Conservation (phyloP, 2,329 filamentous ascomycete genomes). For the Zymoseptoria tritici region DNA sequence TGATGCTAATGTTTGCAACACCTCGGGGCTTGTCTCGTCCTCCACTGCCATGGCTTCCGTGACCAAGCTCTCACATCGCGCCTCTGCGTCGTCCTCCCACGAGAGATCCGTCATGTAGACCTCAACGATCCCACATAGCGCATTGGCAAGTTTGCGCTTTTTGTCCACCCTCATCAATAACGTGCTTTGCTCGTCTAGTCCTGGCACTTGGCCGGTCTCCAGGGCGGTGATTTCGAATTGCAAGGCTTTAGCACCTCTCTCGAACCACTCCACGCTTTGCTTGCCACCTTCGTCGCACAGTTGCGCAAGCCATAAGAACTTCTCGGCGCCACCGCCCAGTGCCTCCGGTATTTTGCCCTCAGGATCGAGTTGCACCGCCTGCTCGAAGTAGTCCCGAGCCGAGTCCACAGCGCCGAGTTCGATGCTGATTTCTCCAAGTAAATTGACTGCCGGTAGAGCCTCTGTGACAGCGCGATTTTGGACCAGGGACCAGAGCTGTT, state of each 20-base stretch:
- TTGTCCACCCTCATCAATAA: conserved; percentile 55
- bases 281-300: conserved; percentile 59
- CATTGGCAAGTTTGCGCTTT: conserved; percentile 74
- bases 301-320: conserved; percentile 92
- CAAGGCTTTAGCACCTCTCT: conserved; percentile 63
- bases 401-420: conserved; percentile 74
- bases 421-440: conserved; percentile 74
- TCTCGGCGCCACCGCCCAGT: conserved; percentile 77
- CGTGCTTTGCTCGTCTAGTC: conserved; percentile 26
- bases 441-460: conserved; percentile 60
- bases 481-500: conserved; percentile 46
- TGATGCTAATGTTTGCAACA: conserved; percentile 91
- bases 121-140: conserved; percentile 89
- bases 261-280: conserved; percentile 55
- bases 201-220: conserved; percentile 38
- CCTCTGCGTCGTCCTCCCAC: conserved; percentile 82
- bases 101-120: conserved; percentile 89
- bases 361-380: conserved; percentile 67
- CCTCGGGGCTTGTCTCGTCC: conserved; percentile 67
- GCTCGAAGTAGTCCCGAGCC: conserved; percentile 64
- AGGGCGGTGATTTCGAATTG: conserved; percentile 62
- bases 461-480: conserved; percentile 28
- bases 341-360: conserved; percentile 64
- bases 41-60: conserved; percentile 84
- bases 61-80: conserved; percentile 76